A percentile compares a stretch with the other conserved stretches of the same genome.
Conservation (phyloP, 2,329 filamentous ascomycete genomes). For the Exophiala dermatitidis region DNA sequence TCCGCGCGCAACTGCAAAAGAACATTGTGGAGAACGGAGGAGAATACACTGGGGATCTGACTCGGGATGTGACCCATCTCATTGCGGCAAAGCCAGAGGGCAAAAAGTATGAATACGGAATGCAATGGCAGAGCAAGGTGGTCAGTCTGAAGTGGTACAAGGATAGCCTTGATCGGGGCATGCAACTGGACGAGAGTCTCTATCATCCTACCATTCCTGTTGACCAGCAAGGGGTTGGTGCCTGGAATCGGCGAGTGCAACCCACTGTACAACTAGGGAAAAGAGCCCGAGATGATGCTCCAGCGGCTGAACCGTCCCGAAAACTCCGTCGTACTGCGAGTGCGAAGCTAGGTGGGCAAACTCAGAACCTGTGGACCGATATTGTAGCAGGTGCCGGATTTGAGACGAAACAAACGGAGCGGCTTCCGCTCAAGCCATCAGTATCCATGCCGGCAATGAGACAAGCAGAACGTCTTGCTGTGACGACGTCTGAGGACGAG, state of each 20-base stretch:
- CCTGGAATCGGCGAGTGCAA: conserved; percentile 57
- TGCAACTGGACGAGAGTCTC: conserved; percentile 80
- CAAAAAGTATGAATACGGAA: conserved; percentile 85
- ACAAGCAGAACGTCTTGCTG: conserved; percentile 7
- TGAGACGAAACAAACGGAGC: conserved; percentile 23
- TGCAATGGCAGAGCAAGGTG: conserved; percentile 69
- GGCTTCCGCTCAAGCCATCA: conserved; percentile 26
- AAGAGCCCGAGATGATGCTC: conserved; percentile 47
- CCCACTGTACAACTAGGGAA: conserved; percentile 50
- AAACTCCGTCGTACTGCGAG: conserved; percentile 86
- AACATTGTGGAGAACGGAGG: conserved; percentile 65
- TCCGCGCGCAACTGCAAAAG: conserved; percentile 64
- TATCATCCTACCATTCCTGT: conserved; percentile 68
- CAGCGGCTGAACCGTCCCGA: conserved; percentile 55
- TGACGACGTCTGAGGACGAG: no score
- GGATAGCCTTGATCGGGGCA: conserved; percentile 74
- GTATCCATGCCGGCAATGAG: conserved; percentile 17
- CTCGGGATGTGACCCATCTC: conserved; percentile 77
- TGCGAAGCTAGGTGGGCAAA: conserved; percentile 71
- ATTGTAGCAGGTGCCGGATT: conserved; percentile 54
- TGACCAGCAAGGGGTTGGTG: conserved; percentile 67
- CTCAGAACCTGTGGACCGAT: conserved; percentile 81
- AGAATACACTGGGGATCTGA: conserved; percentile 81
- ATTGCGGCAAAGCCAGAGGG: conserved; percentile 72
- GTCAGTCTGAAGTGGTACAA: conserved; percentile 80